Evolutionary conservation across 2,329 filamentous ascomycete genomes (phyloP).

Genomic region (Aspergillus arachidicola): DNA sequence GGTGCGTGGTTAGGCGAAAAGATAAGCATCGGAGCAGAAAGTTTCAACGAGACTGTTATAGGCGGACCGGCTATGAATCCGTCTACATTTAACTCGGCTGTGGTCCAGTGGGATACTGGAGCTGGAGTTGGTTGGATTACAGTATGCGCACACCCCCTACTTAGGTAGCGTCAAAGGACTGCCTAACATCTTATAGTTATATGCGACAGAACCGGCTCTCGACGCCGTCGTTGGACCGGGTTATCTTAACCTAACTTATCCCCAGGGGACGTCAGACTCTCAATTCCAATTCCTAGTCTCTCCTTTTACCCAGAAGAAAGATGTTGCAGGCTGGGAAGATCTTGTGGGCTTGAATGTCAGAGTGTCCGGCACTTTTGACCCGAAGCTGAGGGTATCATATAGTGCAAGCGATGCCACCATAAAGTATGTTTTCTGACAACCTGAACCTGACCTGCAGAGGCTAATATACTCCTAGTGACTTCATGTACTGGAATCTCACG

Average conservation of each 20-base stretch:
- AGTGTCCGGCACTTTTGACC: neutral
- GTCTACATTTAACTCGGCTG: slow-evolving; percentile 8
- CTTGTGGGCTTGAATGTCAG: neutral
- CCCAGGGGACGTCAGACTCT: neutral
- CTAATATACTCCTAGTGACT: slow-evolving; percentile 2
- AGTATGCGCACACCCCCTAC: neutral
- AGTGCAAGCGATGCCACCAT: slow-evolving; percentile 8
- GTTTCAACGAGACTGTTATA: slow-evolving; percentile 6
- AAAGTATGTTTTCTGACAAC: neutral
- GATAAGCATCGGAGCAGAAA: slow-evolving; percentile 6
- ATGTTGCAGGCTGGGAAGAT: slow-evolving; percentile 5
- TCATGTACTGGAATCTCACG: slow-evolving; percentile 7
- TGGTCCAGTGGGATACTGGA: slow-evolving; percentile 8
- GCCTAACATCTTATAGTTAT: neutral
- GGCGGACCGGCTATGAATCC: slow-evolving; percentile 5
- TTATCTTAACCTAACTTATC: slow-evolving; percentile 4
- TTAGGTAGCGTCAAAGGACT: too few relatives aligned
- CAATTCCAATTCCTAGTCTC: slow-evolving; percentile 8
- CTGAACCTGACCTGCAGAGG: neutral
- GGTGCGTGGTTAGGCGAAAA: slow-evolving; percentile 3
- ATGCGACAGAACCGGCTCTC: slow-evolving; percentile 4
- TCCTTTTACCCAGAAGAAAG: slow-evolving; percentile 1
- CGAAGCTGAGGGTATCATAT: slow-evolving; percentile 2
- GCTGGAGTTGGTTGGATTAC: slow-evolving; percentile 3
- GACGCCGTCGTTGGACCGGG: neutral